phyloP scores from a whole-genome alignment of 106 monocot genomes.

The Agapanthus africanus region DNA sequence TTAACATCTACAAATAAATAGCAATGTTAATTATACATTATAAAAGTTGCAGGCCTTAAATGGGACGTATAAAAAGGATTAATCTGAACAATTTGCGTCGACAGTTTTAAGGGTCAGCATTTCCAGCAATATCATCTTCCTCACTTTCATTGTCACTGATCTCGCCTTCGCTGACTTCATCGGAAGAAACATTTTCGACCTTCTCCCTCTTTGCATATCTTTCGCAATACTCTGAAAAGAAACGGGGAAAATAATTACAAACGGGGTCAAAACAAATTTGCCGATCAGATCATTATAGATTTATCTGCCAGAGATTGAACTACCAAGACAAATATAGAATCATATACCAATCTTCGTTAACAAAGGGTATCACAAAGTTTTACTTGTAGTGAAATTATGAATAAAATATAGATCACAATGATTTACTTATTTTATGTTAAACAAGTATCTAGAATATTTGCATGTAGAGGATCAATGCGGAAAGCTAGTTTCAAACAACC shows the following conservation, averaged over 20 bases:
- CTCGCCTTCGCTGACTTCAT: conserved; percentile 5
- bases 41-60: not conserved
- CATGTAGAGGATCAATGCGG: too few species aligned
- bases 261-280: too few species aligned
- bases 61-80: not conserved
- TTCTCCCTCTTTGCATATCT: conserved; percentile 10
- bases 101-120: conserved; percentile 12
- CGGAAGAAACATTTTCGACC: not conserved
- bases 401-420: too few species aligned
- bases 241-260: not conserved
- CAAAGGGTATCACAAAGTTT: too few species aligned
- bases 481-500: too few species aligned
- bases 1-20: not conserved
- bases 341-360: too few species aligned
- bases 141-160: not conserved
- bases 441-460: too few species aligned
- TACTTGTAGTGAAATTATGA: too few species aligned
- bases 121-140: conserved; percentile 15
- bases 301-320: too few species aligned
- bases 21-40: not conserved
- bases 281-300: too few species aligned
- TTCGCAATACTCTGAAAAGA: conserved; percentile 11
- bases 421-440: too few species aligned
- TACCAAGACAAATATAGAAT: too few species aligned
- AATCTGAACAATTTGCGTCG: not conserved